These are phyloP conservation scores for Claviceps arundinis DNA, from an alignment of 2,329 filamentous ascomycete species.

Conservation along the genomic window DNA sequence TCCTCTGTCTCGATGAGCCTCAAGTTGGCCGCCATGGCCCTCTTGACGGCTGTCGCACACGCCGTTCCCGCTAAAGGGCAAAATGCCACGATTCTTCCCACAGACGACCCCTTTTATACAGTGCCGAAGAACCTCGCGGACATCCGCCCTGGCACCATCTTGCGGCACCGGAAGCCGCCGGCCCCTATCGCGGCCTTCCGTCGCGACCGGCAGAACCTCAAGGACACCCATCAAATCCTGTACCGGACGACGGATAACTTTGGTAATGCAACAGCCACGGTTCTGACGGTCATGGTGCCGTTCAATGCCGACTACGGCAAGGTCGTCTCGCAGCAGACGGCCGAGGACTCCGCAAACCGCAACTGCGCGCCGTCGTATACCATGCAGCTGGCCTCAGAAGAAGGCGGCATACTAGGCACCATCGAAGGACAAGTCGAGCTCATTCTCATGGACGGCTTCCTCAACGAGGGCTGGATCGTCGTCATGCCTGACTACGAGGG, in stretches of 20 bases:
- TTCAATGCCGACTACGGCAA: constrained; percentile 14
- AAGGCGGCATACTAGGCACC: constrained; percentile 23
- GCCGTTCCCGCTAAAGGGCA: neutral
- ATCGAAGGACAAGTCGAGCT: constrained; percentile 13
- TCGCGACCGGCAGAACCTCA: constrained; percentile 9
- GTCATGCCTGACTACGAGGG: constrained; percentile 34
- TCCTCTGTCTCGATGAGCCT: neutral
- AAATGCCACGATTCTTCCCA: neutral
- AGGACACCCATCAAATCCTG: constrained; percentile 19
- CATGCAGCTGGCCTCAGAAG: constrained; percentile 7
- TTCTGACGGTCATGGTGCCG: constrained; percentile 26
- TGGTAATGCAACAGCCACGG: constrained; percentile 20
- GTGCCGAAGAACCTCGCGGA: constrained; percentile 5
- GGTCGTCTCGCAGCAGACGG: constrained; percentile 28
- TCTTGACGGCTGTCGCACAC: neutral
- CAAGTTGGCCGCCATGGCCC: neutral
- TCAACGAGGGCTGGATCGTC: constrained; percentile 35
- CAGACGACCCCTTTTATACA: constrained; percentile 9
- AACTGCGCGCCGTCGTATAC: constrained; percentile 18
- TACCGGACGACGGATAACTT: constrained; percentile 26
- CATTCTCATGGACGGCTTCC: constrained; percentile 12
- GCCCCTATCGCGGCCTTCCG: constrained; percentile 6
- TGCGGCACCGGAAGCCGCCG: constrained; percentile 6
- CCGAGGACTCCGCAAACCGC: constrained; percentile 25
- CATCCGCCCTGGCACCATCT: constrained; percentile 5